A percentile compares a stretch with the other conserved stretches of the same genome.
Conservation (phyloP, 441 rosid species). For the Brassica balearica region DNA sequence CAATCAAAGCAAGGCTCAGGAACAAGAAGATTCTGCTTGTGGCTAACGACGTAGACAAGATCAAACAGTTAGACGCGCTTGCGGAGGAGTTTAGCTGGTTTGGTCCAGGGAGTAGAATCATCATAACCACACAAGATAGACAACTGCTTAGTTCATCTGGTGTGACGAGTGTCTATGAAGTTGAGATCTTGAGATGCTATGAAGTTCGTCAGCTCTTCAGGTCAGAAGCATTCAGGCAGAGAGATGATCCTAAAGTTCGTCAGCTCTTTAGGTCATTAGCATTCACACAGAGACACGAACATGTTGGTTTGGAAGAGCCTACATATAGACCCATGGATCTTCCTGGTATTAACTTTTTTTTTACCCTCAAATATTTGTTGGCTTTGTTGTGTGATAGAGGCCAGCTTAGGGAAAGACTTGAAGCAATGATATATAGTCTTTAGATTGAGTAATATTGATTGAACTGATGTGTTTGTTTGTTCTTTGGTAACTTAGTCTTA, state of each 20-base stretch:
- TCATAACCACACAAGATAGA: conserved; percentile 40
- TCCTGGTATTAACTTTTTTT: background rate
- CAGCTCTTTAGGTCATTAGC: conserved; percentile 39
- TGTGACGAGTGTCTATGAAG: conserved; percentile 41
- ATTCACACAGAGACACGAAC: background rate
- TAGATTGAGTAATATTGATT: background rate
- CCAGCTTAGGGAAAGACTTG: conserved; percentile 27
- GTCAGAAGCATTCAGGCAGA: conserved; percentile 33
- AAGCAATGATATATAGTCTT: conserved; percentile 29
- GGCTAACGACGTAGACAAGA: conserved; percentile 41
- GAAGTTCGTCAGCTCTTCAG: conserved; percentile 43
- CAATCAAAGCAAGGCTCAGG: conserved; percentile 39
- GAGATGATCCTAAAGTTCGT: conserved; percentile 29
- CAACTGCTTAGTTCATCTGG: conserved; percentile 29
- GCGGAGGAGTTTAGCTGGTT: conserved; percentile 42
- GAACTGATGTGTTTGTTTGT: too few relatives aligned
- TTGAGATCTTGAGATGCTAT: conserved; percentile 35
- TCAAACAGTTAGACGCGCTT: conserved; percentile 40
- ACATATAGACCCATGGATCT: conserved; percentile 16
- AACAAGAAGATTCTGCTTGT: conserved; percentile 41
- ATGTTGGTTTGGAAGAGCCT: conserved; percentile 30
- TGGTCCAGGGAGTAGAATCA: conserved; percentile 48
- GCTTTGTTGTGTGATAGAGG: conserved; percentile 29
- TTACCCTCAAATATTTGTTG: conserved; percentile 18
- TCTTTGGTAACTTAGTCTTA: too few relatives aligned